Evolutionary conservation across 108 stramenopile species (phyloP).

Genomic region (Cyclostephanos tholiformis): DNA sequence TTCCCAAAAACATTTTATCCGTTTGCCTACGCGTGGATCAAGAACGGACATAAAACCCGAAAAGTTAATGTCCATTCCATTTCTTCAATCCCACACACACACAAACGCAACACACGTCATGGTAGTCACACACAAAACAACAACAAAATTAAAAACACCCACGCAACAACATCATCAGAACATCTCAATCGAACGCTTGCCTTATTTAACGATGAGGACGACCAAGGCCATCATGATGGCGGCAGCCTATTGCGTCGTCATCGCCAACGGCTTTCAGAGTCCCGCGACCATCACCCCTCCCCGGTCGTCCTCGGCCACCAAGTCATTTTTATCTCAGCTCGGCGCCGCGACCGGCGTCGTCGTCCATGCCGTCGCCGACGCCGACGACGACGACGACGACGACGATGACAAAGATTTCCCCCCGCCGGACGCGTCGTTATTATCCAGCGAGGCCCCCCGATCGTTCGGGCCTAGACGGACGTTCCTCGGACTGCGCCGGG

Average conservation of each 20-base stretch:
- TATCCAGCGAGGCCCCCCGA: conserved; percentile 19
- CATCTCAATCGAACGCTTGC: background rate
- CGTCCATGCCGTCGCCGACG: conserved; percentile 6
- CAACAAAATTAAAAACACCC: background rate
- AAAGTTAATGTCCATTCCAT: background rate
- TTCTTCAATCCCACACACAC: conserved; percentile 1
- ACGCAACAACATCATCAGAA: conserved; percentile 5
- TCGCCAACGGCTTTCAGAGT: background rate
- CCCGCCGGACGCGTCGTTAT: background rate
- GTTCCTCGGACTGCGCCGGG: conserved; percentile 48
- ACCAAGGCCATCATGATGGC: conserved; percentile 2
- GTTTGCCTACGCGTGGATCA: conserved; percentile 7
- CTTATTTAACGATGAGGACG: background rate
- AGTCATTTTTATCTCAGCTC: background rate
- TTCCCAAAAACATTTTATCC: background rate
- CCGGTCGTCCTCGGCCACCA: background rate
- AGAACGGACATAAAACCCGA: background rate
- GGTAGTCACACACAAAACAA: too few relatives aligned
- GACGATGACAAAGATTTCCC: background rate
- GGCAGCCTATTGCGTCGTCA: background rate
- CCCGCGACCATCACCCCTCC: background rate
- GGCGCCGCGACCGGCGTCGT: background rate
- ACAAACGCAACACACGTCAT: background rate
- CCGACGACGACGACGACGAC: background rate
- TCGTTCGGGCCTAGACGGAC: conserved; percentile 24